A percentile compares a stretch with the other conserved stretches of the same genome.
Conservation (phyloP, 1,139 yeast species). For the Hemisphaericaspora lyxosophila region DNA sequence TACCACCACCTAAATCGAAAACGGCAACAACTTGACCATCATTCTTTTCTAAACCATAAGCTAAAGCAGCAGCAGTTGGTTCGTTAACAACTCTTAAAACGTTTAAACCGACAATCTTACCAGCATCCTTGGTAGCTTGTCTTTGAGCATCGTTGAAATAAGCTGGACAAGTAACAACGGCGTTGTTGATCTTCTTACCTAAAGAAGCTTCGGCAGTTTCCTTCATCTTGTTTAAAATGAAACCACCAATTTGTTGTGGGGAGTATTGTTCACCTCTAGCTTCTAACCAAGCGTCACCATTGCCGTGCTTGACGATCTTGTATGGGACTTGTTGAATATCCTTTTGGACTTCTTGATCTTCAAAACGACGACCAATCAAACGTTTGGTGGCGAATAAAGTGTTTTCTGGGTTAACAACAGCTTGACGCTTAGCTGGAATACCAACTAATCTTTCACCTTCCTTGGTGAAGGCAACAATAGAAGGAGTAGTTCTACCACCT, state of each 20-base stretch:
- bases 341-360: constrained; percentile 94
- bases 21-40: constrained; percentile 76
- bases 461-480: constrained; percentile 97
- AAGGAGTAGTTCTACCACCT: constrained; percentile 99
- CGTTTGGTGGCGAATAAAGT: constrained; percentile 98
- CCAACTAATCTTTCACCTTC: constrained; percentile 90
- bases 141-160: constrained; percentile 98
- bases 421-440: constrained; percentile 98
- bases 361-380: constrained; percentile 96
- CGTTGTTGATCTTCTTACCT: constrained; percentile 78
- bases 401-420: constrained; percentile 97
- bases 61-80: constrained; percentile 98
- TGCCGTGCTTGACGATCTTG: constrained; percentile 92
- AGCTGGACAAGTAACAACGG: constrained; percentile 97
- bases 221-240: constrained; percentile 92
- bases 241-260: constrained; percentile 98
- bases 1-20: constrained; percentile 88
- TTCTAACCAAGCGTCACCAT: constrained; percentile 99
- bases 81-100: constrained; percentile 97
- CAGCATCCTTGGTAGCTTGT: constrained; percentile 98
- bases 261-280: constrained; percentile 93
- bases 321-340: constrained; percentile 96
- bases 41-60: constrained; percentile 90
- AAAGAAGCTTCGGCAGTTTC: constrained; percentile 93
- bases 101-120: constrained; percentile 94